phyloP scores from a whole-genome alignment of 257 asterid species.

The Solanum tarapatanum region DNA sequence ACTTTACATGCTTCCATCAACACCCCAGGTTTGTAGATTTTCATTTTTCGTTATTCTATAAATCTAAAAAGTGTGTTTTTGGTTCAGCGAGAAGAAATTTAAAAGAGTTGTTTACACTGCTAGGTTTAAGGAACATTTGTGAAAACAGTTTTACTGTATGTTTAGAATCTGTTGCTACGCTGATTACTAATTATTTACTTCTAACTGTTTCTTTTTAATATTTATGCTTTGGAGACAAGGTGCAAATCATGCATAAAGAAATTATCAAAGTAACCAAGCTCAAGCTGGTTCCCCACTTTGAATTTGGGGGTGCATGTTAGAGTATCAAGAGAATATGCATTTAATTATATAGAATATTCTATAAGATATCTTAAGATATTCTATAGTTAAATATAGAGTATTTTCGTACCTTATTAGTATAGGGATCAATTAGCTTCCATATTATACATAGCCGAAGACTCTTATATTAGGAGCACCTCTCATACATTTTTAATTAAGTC shows the following conservation, averaged over 20 bases:
- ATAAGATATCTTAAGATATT: background rate
- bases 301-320: background rate
- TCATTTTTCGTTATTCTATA: background rate
- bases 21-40: conserved; percentile 67
- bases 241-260: background rate
- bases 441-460: background rate
- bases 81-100: background rate
- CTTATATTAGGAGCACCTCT: background rate
- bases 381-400: background rate
- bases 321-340: background rate
- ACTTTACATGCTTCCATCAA: conserved; percentile 94
- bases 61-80: background rate
- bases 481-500: background rate
- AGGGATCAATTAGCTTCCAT: background rate
- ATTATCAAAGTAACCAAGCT: background rate
- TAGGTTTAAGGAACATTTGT: background rate
- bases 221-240: background rate
- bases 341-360: background rate
- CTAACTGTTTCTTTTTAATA: background rate
- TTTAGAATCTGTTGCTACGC: background rate
- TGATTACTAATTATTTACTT: background rate
- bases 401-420: background rate
- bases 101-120: background rate
- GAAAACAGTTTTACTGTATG: background rate
- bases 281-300: background rate